phyloP scores from a whole-genome alignment of 495 filamentous ascomycete genomes.

The Jackrogersella multiformis region DNA sequence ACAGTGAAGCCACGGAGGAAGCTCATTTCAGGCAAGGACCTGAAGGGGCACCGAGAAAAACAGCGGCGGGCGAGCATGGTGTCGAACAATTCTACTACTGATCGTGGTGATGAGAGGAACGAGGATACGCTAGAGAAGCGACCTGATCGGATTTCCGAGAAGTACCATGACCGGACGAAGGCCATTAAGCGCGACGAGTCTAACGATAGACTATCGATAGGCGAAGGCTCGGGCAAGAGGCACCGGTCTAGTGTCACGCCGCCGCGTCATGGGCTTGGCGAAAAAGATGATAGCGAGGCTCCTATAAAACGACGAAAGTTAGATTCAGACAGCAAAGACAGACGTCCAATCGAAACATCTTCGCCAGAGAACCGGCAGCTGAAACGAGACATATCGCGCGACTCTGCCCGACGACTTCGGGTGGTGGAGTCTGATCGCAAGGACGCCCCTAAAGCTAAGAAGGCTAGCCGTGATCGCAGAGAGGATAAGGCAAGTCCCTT shows the following conservation, averaged over 20 bases:
- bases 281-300: conserved; percentile 63
- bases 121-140: conserved; percentile 53
- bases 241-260: conserved; percentile 74
- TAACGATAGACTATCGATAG: conserved; percentile 59
- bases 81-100: conserved; percentile 57
- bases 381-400: conserved; percentile 50
- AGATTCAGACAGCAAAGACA: conserved; percentile 57
- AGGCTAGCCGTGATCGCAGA: conserved; percentile 48
- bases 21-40: conserved; percentile 66
- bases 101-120: conserved; percentile 52
- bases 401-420: conserved; percentile 39
- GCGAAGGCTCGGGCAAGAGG: conserved; percentile 67
- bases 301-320: conserved; percentile 60
- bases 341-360: conserved; percentile 49
- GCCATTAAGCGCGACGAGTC: conserved; percentile 65
- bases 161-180: conserved; percentile 60
- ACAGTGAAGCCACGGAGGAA: conserved; percentile 66
- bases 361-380: conserved; percentile 53
- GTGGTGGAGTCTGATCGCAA: conserved; percentile 48
- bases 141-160: conserved; percentile 50
- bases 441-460: conserved; percentile 48
- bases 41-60: conserved; percentile 65
- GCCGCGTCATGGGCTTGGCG: conserved; percentile 64
- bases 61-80: conserved; percentile 59
- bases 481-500: conserved; percentile 52